Evolutionary conservation across 2,329 filamentous ascomycete genomes (phyloP).

Genomic region (Cercospora sojina): DNA sequence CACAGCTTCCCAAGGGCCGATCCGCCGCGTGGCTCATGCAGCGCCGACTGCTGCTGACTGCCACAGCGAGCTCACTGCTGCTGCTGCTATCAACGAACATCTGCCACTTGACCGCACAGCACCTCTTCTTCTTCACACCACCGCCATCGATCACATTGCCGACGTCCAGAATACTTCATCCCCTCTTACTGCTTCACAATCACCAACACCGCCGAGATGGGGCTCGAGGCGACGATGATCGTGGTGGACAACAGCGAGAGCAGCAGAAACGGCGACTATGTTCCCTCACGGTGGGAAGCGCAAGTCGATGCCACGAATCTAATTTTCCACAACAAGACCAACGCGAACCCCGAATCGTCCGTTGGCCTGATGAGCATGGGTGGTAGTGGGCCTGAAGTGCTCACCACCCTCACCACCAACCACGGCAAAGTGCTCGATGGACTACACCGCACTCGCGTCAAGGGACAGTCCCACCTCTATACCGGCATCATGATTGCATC

Average conservation of each 20-base stretch:
- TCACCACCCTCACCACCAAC: slow-evolving; percentile 94
- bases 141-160: background rate
- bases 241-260: slow-evolving; percentile 99
- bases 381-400: slow-evolving; percentile 84
- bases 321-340: slow-evolving; percentile 92
- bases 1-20: background rate
- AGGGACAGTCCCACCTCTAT: slow-evolving; percentile 80
- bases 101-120: background rate
- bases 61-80: slow-evolving; percentile 3
- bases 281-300: slow-evolving; percentile 90
- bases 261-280: slow-evolving; percentile 91
- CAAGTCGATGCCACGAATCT: slow-evolving; percentile 94
- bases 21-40: slow-evolving; percentile 1
- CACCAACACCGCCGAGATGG: slow-evolving; percentile 67
- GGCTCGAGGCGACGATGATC: slow-evolving; percentile 98
- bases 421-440: slow-evolving; percentile 93
- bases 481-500: slow-evolving; percentile 94
- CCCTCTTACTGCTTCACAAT: background rate
- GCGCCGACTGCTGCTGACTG: slow-evolving; percentile 2
- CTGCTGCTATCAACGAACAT: slow-evolving; percentile 8
- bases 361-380: slow-evolving; percentile 99
- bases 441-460: slow-evolving; percentile 90
- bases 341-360: slow-evolving; percentile 92
- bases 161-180: background rate
- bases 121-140: background rate